Evolutionary conservation across 495 filamentous ascomycete species (phyloP).

Genomic region (Thermochaetoides thermophila): DNA sequence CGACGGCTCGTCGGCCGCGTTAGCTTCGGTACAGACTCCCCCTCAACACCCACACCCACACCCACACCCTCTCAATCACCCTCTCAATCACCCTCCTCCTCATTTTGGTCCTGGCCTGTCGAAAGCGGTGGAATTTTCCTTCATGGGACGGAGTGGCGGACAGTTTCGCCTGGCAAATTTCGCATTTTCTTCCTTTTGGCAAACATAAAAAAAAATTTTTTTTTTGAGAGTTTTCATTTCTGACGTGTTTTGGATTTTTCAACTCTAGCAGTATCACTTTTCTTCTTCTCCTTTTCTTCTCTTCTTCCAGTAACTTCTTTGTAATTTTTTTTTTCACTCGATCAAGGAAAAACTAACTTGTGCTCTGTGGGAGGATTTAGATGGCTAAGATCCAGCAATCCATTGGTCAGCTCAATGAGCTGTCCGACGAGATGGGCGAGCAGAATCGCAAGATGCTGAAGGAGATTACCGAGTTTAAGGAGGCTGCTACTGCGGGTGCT

Average conservation of each 20-base stretch:
- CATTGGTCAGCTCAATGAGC: conserved; percentile 28
- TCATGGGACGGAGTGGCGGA: no score
- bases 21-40: conserved; percentile 40
- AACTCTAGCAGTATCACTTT: no score
- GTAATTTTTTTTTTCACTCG: neutral
- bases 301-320: no score
- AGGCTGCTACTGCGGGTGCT: neutral
- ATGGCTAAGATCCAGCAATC: conserved; percentile 33
- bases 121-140: no score
- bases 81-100: neutral
- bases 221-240: no score
- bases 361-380: conserved; percentile 26
- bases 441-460: conserved; percentile 31
- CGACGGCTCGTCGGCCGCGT: conserved; percentile 39
- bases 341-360: no score
- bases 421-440: conserved; percentile 33
- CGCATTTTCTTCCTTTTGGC: no score
- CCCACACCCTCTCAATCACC: conserved; percentile 2
- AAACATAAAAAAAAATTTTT: no score
- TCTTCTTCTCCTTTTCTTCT: no score
- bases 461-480: conserved; percentile 22
- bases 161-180: no score
- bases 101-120: neutral
- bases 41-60: conserved; percentile 14
- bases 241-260: no score